Evolutionary conservation across 164 flowering plant species (phyloP), one percentile per base, ranked within the genome.

Genomic region (Magnolia changhungtana): DNA sequence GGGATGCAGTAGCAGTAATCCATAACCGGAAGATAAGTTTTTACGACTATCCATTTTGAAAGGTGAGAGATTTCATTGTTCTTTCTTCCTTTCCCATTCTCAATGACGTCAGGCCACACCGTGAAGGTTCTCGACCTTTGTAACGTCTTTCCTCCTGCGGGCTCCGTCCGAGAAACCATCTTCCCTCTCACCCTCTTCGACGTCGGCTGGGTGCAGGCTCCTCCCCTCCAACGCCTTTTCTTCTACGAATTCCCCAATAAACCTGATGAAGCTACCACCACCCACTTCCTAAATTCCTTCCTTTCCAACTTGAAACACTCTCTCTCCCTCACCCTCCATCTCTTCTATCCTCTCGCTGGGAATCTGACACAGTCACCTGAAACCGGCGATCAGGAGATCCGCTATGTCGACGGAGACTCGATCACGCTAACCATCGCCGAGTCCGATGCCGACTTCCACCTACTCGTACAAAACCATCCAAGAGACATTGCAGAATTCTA

Each of bases 261-360:
- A 64, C 69, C 13, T 2, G 1, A 21, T 18, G 24, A 52, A 29
- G 0, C 14, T 19, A 64, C 61, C 70, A 45, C 50, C 7, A 10
- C 74, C 19, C 9, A 73, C 67, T 73, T 77, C 65, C 21, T 74
- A 50, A n/a, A 49, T 7, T 8, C 63, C 45, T 11, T 65, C 63
- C 76, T 74, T 69, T 87, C 88, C 37, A 29, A 50, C 2, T 78
- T 86, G 70, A 82, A 80, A 61, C 55, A 64, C 76, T 88, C 89
- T 2, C 88, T 89, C 50, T 77, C 85, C 64, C 79, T 83, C 49
- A 59, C 87, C 69, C 88, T 87, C 73, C 75, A 66, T 23, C 81
- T 77, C 74, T 89, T 85, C 73, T 85, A 72, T 67, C 85, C 88
- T 4, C 67, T 85, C 23, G 85, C 87, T 18, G 87, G 84, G 1